Base-by-base conservation (phyloP, 371 early-diverging fungal genomes). In the Coemansia sp. region DNA sequence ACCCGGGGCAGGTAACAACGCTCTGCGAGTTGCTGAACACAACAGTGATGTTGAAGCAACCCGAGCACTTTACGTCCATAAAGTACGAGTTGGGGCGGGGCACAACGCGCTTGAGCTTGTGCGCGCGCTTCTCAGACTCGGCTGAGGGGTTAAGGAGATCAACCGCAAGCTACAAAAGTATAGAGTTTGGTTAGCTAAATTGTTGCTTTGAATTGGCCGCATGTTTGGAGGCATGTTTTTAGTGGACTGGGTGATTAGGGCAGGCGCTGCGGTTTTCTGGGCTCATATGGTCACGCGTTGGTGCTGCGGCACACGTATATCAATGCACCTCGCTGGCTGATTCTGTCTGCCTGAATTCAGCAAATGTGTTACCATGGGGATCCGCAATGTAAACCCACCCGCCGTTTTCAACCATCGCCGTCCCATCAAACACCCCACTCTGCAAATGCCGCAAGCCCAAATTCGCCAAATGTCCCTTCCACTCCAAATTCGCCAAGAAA, bases 31-130 rank as follows among this genome's bases (percentile, higher is more conserved):
- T 99, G 82, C 94, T 94, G 90, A 96, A 99, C 69, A 98, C 94
- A 67, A 95, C 92, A 80, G 96, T 98, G 82, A 97, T 96, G 84
- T 89, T 88, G 80, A 93, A 91, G 88, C 99, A 99, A 62, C 94
- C 95, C 64, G 92, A 89, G 91, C 99, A 99, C 90, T 98, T 98
- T 75, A 99, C 99, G 82, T 99, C 98, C 98, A 99, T 99, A 88
- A 99, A 99, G 92, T 91, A 99, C 52, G 99, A 98, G 93, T 99
- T 98, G 75, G 98, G 96, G 82, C 91, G 91, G 87, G 96, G 99
- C 80, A 99, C 99, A 69, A 99, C 89, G 84, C 99, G 91, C 94
- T 99, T 99, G 78, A 97, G 91, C 92, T 99, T 99, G 95, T 98
- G 96, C 81, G 87, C 86, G 81, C 92, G 91, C 87, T 89, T 89